These are phyloP conservation scores for Stagonosporopsis tanaceti DNA, from an alignment of 2,329 filamentous ascomycete species.

Conservation along the genomic window DNA sequence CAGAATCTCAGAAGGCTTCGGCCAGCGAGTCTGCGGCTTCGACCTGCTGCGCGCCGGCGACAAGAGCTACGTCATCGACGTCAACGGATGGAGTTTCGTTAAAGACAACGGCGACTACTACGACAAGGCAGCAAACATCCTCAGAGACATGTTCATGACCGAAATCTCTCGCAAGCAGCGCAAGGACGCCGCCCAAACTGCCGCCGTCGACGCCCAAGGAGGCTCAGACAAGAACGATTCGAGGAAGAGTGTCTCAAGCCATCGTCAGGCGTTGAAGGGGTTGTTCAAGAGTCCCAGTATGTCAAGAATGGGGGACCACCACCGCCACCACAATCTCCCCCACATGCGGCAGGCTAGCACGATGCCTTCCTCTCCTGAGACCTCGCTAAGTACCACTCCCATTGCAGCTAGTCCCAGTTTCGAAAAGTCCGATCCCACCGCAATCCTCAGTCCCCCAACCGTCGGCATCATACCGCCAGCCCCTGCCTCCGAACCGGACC, in stretches of 20 bases:
- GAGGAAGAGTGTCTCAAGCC: conserved; percentile 48
- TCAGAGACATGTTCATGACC: conserved; percentile 85
- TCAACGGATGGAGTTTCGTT: conserved; percentile 99
- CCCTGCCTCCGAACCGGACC: conserved; percentile 43
- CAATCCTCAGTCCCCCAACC: conserved; percentile 28
- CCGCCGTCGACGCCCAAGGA: conserved; percentile 46
- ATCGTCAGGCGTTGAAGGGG: conserved; percentile 61
- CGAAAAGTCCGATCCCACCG: conserved; percentile 46
- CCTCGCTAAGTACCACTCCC: conserved; percentile 51
- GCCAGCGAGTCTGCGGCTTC: conserved; percentile 94
- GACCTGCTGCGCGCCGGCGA: conserved; percentile 88
- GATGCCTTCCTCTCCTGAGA: conserved; percentile 57
- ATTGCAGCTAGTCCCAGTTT: conserved; percentile 54
- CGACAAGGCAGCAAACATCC: conserved; percentile 84
- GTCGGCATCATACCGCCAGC: conserved; percentile 24
- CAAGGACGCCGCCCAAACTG: conserved; percentile 48
- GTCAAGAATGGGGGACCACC: conserved; percentile 61
- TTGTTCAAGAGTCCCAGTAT: conserved; percentile 72
- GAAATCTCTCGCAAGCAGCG: conserved; percentile 72
- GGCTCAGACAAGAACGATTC: conserved; percentile 27
- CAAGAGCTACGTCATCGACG: conserved; percentile 96
- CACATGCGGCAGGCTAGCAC: conserved; percentile 45
- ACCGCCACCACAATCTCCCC: conserved; percentile 48
- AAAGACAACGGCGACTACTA: conserved; percentile 99
- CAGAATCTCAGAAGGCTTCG: conserved; percentile 90